Conservation (phyloP, 2,329 filamentous ascomycete genomes). For the Cladophialophora exuberans region DNA sequence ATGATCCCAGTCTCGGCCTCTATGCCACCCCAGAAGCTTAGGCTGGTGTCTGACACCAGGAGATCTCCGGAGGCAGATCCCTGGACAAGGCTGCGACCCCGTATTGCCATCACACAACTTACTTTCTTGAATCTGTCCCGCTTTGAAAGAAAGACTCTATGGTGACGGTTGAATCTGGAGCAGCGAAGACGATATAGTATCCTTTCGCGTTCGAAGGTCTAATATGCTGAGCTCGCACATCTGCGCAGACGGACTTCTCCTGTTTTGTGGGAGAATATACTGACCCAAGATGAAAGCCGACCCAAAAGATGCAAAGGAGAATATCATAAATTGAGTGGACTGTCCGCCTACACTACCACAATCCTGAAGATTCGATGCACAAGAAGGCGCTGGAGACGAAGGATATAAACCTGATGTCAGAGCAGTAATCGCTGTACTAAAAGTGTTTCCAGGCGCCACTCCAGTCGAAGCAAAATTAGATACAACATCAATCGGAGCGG, state of each 20-base stretch:
- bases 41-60: conserved; percentile 33
- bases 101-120: background rate
- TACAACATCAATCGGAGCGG: no score
- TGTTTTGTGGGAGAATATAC: background rate
- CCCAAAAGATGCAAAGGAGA: no score
- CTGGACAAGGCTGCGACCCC: conserved; percentile 9
- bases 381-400: no score
- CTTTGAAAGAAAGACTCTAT: background rate
- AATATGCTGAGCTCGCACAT: background rate
- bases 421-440: background rate
- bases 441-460: background rate
- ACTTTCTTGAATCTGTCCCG: background rate
- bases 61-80: conserved; percentile 36
- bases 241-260: background rate
- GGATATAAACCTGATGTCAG: no score
- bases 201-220: no score
- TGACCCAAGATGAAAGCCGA: background rate
- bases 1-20: conserved; percentile 45
- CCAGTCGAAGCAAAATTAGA: background rate
- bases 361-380: no score
- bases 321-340: no score
- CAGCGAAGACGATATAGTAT: no score
- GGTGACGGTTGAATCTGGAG: background rate
- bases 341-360: no score
- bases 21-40: conserved; percentile 55